Evolutionary conservation across 257 asterid genomes (phyloP), one percentile per base, ranked within the genome.

Genomic region (Vinca minor): DNA sequence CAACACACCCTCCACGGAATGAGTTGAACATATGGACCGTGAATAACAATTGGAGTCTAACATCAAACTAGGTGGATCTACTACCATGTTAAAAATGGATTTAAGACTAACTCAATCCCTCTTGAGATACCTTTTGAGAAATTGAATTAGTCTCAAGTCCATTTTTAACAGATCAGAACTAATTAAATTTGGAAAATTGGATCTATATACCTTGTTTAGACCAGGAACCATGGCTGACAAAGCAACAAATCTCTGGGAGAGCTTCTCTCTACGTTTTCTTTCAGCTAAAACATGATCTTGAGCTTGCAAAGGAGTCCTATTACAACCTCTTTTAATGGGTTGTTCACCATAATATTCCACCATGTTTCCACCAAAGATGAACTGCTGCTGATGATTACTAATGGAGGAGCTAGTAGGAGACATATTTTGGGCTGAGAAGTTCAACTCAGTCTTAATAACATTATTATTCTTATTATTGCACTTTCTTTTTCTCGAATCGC

Each of bases 231-330:
- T 39, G 23, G 66, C 2, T 12, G 79, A 70, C 42, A 75, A 60
- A 28, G 76, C 50, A 8, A 75, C 49, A 11, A 75, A 65, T 2
- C 28, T 28, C 5, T 71, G 50, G 1, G 67, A 42, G 34, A 75
- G 58, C 36, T 59, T 67, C 42, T 70, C 73, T 34, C 79, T 39
- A 8, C 79, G 39, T 36, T 70, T 75, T 50, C 76, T 54, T 62
- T 70, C 79, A 0, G 76, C 73, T 7, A 66, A 9, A 21, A 75
- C 75, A 2, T 75, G 79, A 31, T 70, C 76, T 42, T 66, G 73
- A 46, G 73, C 69, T 61, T 75, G 79, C 35, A 47, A 52, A 32
- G 59, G 21, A 1, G 44, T 66, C 15, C 73, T 70, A 9, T 28
- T 56, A 34, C 59, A 10, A 54, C 47, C 47, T 18, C 42, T 69